Evolutionary conservation across 306 rosid species (phyloP), one percentile per base, ranked within the genome.

Genomic region (Phaseolus lunatus): DNA sequence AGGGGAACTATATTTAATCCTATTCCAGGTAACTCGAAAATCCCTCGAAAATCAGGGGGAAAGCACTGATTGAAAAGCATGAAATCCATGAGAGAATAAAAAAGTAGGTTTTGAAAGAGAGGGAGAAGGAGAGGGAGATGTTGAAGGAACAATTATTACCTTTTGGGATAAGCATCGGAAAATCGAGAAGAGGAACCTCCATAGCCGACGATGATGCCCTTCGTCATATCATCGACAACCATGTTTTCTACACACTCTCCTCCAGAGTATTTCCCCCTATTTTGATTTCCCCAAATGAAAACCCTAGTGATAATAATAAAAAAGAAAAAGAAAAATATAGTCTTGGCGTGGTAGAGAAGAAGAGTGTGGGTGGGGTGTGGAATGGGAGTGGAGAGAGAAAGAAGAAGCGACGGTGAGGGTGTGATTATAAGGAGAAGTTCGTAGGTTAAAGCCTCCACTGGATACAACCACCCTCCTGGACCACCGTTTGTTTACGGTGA

Each of bases 201-300:
- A 82, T 48, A 88, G 67, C 83, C 83, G 66, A 86, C 68, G 86
- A 79, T 53, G 89, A 88, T 77, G 83, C 87, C 77, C 89, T 84
- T 85, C 89, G 82, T 78, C 83, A 80, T 82, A 87, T 90, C 93
- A 87, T 95, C 90, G 84, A 89, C 94, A 83, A 85, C 82, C 85
- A 80, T 83, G 52, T 44, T 83, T 72, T 67, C 66, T 18, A 79
- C 78, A 63, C 70, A 57, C 73, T 48, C 49, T 39, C 68, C 75
- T 50, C 68, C 75, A 41, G 45, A 48, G 24, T 37, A 10, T 16
- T 58, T 66, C 68, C 49, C 44, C 81, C 83, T 8, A 33, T 50
- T 62, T 18, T 73, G 44, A 5, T 7, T 59, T 6, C 13, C 22
- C 73, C 57, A 14, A 39, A 26, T 47, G 3, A 64, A 54, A 79